Evolutionary conservation across 2,329 filamentous ascomycete genomes (phyloP).

Genomic region (Geoglossum cookeanum): DNA sequence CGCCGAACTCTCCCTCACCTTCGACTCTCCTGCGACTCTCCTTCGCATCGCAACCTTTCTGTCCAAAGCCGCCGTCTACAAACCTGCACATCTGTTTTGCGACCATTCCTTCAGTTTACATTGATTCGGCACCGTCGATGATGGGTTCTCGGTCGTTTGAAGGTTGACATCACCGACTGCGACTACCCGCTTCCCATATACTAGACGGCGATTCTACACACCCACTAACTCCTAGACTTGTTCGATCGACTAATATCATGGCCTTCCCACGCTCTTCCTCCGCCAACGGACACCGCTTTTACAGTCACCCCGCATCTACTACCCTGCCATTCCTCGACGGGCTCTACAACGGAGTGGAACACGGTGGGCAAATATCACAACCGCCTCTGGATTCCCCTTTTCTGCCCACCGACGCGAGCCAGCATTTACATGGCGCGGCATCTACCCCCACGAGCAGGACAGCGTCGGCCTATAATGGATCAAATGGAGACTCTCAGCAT

Average conservation of each 20-base stretch:
- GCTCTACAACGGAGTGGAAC: not conserved
- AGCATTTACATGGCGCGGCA: not conserved
- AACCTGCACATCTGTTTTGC: not conserved
- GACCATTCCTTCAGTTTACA: not conserved
- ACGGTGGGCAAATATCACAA: not conserved
- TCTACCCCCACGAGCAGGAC: not conserved
- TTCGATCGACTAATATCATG: not conserved
- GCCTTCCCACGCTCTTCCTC: not conserved
- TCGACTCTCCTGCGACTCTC: not conserved
- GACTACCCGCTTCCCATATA: slow-evolving; percentile 1
- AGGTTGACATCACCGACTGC: slow-evolving; percentile 10
- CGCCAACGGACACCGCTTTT: not conserved
- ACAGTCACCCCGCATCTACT: not conserved
- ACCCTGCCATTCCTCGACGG: not conserved
- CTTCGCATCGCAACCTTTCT: not conserved
- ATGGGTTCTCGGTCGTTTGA: not conserved
- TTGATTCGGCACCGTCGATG: not conserved
- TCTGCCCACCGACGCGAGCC: not conserved
- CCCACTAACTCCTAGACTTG: not conserved
- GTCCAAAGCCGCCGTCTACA: not conserved
- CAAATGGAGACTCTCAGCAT: not conserved
- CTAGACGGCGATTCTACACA: not conserved
- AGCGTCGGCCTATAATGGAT: not conserved
- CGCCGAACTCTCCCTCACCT: not conserved
- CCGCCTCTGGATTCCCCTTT: not conserved